phyloP scores from a whole-genome alignment of 306 rosid genomes.

The Castanea crenata region DNA sequence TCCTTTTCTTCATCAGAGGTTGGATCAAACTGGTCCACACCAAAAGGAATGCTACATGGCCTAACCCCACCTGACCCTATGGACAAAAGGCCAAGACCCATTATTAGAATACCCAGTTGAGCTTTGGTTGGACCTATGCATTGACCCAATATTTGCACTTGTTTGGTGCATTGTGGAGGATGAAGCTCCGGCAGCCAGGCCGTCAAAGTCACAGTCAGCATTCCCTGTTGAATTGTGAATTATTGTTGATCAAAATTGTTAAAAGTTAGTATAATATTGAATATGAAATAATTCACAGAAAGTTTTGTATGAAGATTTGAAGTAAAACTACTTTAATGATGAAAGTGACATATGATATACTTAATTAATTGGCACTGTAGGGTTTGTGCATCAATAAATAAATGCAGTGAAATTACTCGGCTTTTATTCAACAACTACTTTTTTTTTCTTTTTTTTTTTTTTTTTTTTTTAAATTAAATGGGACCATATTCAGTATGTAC shows the following conservation, averaged over 20 bases:
- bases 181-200: slow-evolving; percentile 60
- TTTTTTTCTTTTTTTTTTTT: too few relatives aligned
- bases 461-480: too few relatives aligned
- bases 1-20: slow-evolving; percentile 52
- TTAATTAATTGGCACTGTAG: not conserved
- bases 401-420: not conserved
- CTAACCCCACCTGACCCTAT: slow-evolving; percentile 69
- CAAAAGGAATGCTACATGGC: slow-evolving; percentile 86
- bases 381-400: not conserved
- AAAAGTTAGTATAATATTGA: not conserved
- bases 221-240: slow-evolving; percentile 45
- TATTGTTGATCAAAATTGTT: not conserved
- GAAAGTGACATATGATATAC: not conserved
- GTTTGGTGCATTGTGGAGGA: slow-evolving; percentile 50
- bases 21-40: slow-evolving; percentile 75
- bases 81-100: slow-evolving; percentile 51
- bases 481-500: too few relatives aligned
- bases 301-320: not conserved
- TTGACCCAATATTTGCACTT: slow-evolving; percentile 24
- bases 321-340: not conserved
- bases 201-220: slow-evolving; percentile 62
- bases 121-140: slow-evolving; percentile 40
- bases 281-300: not conserved
- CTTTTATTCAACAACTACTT: too few relatives aligned
- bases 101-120: slow-evolving; percentile 39